These are phyloP conservation scores for Helianthus annuus DNA, from an alignment of 129 eudicot species.

Conservation along the genomic window DNA sequence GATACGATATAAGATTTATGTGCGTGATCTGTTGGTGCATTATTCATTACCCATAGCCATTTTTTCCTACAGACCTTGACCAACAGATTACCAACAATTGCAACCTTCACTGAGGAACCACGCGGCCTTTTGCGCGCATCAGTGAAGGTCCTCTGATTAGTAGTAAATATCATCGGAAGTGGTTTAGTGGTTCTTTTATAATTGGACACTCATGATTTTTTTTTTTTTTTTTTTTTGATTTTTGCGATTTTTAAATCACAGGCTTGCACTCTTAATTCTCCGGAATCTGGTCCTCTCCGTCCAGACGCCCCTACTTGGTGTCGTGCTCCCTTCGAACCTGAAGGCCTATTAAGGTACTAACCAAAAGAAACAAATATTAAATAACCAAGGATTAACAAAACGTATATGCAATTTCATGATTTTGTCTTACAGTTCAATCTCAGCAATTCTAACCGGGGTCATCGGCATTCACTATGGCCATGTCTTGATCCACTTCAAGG, in stretches of 20 bases:
- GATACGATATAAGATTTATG: no score
- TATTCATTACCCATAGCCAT: no score
- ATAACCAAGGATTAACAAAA: neutral
- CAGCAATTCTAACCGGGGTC: conserved; percentile 72
- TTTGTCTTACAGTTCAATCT: conserved; percentile 53
- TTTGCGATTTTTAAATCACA: conserved; percentile 20
- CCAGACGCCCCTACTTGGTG: conserved; percentile 85
- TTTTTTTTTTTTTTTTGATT: no score
- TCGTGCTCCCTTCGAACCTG: conserved; percentile 86
- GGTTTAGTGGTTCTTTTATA: neutral
- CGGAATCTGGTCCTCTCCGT: conserved; percentile 58
- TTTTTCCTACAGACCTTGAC: no score
- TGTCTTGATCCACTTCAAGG: conserved; percentile 79
- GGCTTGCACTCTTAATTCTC: conserved; percentile 81
- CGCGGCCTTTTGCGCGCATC: no score
- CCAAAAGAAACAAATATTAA: neutral
- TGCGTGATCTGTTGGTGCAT: no score
- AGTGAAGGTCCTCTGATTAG: no score
- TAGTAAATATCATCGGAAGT: no score
- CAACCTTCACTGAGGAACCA: no score
- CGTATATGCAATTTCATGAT: neutral
- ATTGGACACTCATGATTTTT: neutral
- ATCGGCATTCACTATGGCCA: conserved; percentile 92
- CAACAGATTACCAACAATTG: no score
- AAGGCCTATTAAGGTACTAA: conserved; percentile 74